These are phyloP conservation scores for Beauveria sp. DNA, from an alignment of 2,329 filamentous ascomycete genomes.

Conservation along the genomic window DNA sequence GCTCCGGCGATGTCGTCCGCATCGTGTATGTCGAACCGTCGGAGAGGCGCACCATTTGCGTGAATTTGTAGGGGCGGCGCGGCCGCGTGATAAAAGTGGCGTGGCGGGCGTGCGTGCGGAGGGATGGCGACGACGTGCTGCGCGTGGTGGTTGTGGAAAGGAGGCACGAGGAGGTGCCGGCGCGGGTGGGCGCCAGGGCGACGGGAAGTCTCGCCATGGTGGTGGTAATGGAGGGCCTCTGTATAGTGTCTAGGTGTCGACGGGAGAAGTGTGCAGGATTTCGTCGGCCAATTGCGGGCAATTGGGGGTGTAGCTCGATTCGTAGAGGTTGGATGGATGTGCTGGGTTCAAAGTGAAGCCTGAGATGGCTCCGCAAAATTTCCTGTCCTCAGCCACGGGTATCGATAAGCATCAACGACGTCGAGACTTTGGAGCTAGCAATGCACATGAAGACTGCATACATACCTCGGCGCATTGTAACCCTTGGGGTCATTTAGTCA, in stretches of 20 bases:
- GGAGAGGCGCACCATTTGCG: slow-evolving; percentile 87
- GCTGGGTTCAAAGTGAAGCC: background rate
- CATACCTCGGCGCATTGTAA: slow-evolving; percentile 7
- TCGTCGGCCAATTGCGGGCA: background rate
- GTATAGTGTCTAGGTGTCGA: background rate
- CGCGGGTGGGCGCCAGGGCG: slow-evolving; percentile 23
- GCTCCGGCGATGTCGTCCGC: slow-evolving; percentile 65
- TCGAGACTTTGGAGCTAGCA: background rate
- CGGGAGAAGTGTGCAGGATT: background rate
- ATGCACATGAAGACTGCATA: background rate
- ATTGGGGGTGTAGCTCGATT: background rate
- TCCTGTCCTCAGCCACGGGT: background rate
- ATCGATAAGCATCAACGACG: slow-evolving; percentile 4
- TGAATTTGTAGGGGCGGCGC: slow-evolving; percentile 92
- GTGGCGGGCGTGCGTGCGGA: slow-evolving; percentile 57
- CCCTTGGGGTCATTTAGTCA: background rate
- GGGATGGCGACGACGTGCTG: slow-evolving; percentile 18
- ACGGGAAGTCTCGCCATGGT: slow-evolving; percentile 24
- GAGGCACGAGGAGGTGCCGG: slow-evolving; percentile 17
- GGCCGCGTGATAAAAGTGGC: slow-evolving; percentile 81
- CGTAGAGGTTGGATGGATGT: background rate
- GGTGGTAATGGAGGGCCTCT: background rate
- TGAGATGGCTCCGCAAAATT: slow-evolving; percentile 11
- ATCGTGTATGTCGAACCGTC: slow-evolving; percentile 81
- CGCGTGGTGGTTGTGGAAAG: slow-evolving; percentile 18